These are phyloP conservation scores for Crataegus laevigata DNA, from an alignment of 306 rosid species.

Conservation along the genomic window DNA sequence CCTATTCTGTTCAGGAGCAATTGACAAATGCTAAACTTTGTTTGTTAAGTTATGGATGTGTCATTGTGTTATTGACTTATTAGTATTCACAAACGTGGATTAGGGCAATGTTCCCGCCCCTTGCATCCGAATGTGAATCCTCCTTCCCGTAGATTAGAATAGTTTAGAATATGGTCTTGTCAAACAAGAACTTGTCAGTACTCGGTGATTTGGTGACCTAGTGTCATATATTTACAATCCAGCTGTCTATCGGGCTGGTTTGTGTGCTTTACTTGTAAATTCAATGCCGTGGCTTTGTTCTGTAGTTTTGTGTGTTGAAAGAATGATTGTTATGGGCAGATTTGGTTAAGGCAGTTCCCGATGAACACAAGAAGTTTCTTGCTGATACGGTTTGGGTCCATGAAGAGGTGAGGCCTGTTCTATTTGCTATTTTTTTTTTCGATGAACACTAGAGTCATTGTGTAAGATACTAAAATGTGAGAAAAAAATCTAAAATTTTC, in stretches of 20 bases:
- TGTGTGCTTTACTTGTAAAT: not conserved
- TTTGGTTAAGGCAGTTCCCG: slow-evolving; percentile 87
- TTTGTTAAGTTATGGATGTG: not conserved
- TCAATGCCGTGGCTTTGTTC: not conserved
- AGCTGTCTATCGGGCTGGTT: not conserved
- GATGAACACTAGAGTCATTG: not conserved
- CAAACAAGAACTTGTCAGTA: not conserved
- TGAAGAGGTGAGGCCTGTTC: slow-evolving; percentile 60
- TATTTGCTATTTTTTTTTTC: slow-evolving; percentile 6
- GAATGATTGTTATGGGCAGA: slow-evolving; percentile 33
- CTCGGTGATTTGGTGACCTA: not conserved
- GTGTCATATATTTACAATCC: not conserved
- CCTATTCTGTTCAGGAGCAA: not conserved
- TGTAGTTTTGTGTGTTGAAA: not conserved
- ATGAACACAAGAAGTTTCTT: slow-evolving; percentile 85
- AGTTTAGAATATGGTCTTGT: not conserved
- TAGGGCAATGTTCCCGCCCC: not conserved
- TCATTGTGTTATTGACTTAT: not conserved
- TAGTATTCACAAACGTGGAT: not conserved
- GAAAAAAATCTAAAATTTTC: not conserved
- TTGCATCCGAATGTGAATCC: not conserved
- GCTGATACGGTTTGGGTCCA: slow-evolving; percentile 85
- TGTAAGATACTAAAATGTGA: not conserved
- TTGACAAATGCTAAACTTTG: not conserved
- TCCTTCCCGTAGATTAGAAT: not conserved